phyloP scores from a whole-genome alignment of 805 yeast genomes.

The Candida qinlingensis region DNA sequence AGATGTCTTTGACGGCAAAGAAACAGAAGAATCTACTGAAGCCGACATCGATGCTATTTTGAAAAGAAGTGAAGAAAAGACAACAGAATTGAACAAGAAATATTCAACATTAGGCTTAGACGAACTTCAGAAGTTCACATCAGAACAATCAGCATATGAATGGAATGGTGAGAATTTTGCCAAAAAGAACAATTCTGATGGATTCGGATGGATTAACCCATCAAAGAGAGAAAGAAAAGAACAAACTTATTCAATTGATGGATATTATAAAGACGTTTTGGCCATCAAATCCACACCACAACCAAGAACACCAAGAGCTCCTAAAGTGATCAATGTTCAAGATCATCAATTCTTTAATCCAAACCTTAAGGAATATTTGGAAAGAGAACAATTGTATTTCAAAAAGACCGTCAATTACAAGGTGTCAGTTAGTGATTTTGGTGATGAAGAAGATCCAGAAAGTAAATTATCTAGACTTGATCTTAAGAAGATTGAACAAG shows the following conservation, averaged over 20 bases:
- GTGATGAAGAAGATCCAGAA: conserved; percentile 37
- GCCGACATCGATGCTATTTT: conserved; percentile 83
- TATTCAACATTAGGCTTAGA: conserved; percentile 85
- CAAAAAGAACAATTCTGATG: conserved; percentile 34
- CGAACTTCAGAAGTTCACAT: conserved; percentile 86
- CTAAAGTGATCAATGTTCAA: conserved; percentile 57
- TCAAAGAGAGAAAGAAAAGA: conserved; percentile 72
- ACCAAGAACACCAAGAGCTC: conserved; percentile 47
- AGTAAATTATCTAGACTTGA: conserved; percentile 14
- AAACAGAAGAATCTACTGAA: conserved; percentile 21
- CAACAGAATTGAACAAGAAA: conserved; percentile 72
- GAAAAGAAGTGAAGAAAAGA: conserved; percentile 74
- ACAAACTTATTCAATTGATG: conserved; percentile 72
- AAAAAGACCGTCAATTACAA: conserved; percentile 55
- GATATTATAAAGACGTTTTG: conserved; percentile 67
- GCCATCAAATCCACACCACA: conserved; percentile 33
- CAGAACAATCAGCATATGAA: conserved; percentile 86
- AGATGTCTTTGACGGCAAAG: conserved; percentile 61
- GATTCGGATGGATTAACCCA: conserved; percentile 66
- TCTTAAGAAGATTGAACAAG: conserved; percentile 37
- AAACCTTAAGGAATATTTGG: conserved; percentile 46
- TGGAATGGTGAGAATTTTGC: conserved; percentile 85
- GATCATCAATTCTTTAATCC: conserved; percentile 73
- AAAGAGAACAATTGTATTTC: conserved; percentile 59
- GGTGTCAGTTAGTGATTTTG: conserved; percentile 55